phyloP scores from a whole-genome alignment of 2,329 filamentous ascomycete species.

The Laburnicola sp. region DNA sequence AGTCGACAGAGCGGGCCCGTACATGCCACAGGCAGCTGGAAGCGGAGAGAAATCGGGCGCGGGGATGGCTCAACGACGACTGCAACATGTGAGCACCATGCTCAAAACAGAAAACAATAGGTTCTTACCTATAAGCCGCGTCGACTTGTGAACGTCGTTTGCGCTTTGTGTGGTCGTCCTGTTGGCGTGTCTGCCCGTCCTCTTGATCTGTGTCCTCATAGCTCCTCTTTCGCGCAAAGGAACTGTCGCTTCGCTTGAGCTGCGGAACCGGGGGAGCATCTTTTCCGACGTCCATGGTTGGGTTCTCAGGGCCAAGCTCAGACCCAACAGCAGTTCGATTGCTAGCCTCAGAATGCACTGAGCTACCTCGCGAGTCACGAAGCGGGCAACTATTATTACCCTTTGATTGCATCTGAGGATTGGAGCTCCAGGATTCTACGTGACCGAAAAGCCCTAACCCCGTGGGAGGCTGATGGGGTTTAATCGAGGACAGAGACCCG shows the following conservation, averaged over 20 bases:
- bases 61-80: no score
- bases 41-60: no score
- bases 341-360: slow-evolving; percentile 40
- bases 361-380: slow-evolving; percentile 31
- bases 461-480: slow-evolving; percentile 24
- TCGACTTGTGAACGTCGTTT: slow-evolving; percentile 43
- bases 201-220: slow-evolving; percentile 41
- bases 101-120: background rate
- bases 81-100: no score
- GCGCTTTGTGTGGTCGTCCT: slow-evolving; percentile 42
- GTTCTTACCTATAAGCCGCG: slow-evolving; percentile 41
- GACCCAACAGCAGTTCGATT: slow-evolving; percentile 40
- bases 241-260: slow-evolving; percentile 37
- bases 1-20: no score
- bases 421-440: slow-evolving; percentile 31
- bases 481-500: slow-evolving; percentile 28
- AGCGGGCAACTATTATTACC: slow-evolving; percentile 13
- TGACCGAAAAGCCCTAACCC: slow-evolving; percentile 22
- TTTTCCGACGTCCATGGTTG: slow-evolving; percentile 18
- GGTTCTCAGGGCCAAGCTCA: slow-evolving; percentile 37
- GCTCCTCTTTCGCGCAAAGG: slow-evolving; percentile 40
- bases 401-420: slow-evolving; percentile 14
- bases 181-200: slow-evolving; percentile 36
- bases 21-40: no score
- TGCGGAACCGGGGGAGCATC: slow-evolving; percentile 17